Conservation (phyloP, 1,139 yeast genomes). For the Taphrina sp. region DNA sequence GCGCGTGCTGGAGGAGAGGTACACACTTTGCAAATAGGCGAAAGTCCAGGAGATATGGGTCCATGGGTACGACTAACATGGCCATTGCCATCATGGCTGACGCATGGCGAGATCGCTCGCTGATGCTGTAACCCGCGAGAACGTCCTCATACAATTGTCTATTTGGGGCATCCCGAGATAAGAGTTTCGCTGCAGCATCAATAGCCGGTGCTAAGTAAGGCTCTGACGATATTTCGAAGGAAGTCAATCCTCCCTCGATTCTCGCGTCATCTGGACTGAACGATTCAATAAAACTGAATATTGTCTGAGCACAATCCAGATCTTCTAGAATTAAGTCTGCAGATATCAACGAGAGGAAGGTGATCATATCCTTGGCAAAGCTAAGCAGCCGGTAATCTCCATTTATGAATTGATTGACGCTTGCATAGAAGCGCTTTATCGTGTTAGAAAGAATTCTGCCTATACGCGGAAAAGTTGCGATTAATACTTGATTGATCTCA, state of each 20-base stretch:
- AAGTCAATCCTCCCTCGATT: neutral
- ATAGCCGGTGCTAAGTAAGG: constrained; percentile 24
- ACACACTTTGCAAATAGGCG: neutral
- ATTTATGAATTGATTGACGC: neutral
- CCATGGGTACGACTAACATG: too few relatives aligned
- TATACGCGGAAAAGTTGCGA: constrained; percentile 1
- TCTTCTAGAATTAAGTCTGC: neutral
- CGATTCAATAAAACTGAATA: constrained; percentile 3
- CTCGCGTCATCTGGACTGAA: neutral
- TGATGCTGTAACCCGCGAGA: neutral
- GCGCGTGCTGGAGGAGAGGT: constrained; percentile 18
- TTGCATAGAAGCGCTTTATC: too few relatives aligned
- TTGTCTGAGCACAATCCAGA: neutral
- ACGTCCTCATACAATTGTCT: constrained; percentile 7
- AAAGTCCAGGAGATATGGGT: too few relatives aligned
- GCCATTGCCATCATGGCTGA: too few relatives aligned
- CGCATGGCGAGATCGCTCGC: too few relatives aligned
- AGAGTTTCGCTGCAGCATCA: constrained; percentile 23
- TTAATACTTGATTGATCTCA: constrained; percentile 22
- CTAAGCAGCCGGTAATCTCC: neutral
- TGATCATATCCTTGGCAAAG: constrained; percentile 15
- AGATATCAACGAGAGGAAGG: constrained; percentile 7
- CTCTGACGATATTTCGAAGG: neutral
- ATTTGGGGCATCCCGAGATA: constrained; percentile 18
- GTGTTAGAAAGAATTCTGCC: neutral